phyloP scores from a whole-genome alignment of 305 asterid species.

The Solanum hybrid region DNA sequence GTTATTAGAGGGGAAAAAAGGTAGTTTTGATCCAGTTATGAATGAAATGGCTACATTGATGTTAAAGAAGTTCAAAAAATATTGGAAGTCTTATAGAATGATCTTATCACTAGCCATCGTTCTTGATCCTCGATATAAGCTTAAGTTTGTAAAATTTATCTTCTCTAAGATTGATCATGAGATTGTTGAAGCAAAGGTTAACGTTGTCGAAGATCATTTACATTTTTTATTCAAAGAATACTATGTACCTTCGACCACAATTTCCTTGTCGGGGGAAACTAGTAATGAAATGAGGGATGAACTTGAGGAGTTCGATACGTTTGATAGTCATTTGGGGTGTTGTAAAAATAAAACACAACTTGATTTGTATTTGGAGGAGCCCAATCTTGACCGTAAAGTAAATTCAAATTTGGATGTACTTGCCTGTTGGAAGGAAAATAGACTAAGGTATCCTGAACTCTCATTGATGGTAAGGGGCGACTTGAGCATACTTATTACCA shows the following conservation, averaged over 20 bases:
- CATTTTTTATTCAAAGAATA: neutral
- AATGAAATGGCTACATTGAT: neutral
- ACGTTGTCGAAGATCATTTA: neutral
- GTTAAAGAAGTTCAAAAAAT: neutral
- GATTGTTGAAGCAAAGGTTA: neutral
- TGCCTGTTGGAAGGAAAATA: neutral
- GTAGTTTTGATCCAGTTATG: neutral
- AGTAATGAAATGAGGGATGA: neutral
- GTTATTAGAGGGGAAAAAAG: neutral
- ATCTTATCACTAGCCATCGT: neutral
- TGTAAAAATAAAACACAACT: neutral
- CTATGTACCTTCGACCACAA: neutral
- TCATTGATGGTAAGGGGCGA: neutral
- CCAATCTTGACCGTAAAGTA: neutral
- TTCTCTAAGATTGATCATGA: neutral
- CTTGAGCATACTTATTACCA: neutral
- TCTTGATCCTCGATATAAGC: neutral
- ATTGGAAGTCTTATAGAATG: neutral
- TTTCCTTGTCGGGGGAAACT: neutral
- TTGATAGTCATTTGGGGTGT: neutral
- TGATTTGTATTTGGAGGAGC: neutral
- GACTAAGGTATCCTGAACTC: neutral
- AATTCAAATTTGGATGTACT: neutral
- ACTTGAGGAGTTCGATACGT: neutral
- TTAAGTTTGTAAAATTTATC: neutral